Percentiles rank a stretch among this genome's conserved stretches.
Evolutionary conservation across 768 basidiomycete species (phyloP).

Genomic region (Russula earlei): DNA sequence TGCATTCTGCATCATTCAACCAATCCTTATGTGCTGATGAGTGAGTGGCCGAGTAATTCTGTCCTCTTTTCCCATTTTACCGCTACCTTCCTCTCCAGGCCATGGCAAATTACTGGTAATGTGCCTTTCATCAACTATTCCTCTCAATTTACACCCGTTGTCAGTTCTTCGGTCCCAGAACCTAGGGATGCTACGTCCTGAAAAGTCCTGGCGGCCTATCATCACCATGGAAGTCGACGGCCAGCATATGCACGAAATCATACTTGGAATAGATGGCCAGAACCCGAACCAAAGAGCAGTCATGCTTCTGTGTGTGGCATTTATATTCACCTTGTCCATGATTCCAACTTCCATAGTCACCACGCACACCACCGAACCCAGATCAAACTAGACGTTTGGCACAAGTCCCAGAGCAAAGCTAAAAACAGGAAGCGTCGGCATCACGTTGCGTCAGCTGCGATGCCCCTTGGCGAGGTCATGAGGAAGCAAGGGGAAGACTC

Average conservation of each 20-base stretch:
- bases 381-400: conserved; percentile 48
- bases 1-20: not conserved
- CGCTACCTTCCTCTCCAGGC: conserved; percentile 15
- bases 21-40: not conserved
- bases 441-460: conserved; percentile 42
- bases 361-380: conserved; percentile 32
- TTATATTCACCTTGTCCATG: not conserved
- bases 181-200: conserved; percentile 38
- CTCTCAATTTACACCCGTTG: not conserved
- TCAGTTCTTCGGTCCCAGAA: conserved; percentile 35
- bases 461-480: conserved; percentile 44
- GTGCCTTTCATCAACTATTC: not conserved
- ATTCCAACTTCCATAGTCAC: conserved; percentile 27
- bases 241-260: conserved; percentile 42
- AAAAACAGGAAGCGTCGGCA: conserved; percentile 48
- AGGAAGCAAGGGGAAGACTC: conserved; percentile 38
- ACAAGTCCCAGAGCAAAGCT: conserved; percentile 46
- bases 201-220: conserved; percentile 61
- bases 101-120: conserved; percentile 26
- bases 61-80: not conserved
- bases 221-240: conserved; percentile 47
- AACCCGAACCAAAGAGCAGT: conserved; percentile 52
- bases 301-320: conserved; percentile 42
- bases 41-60: not conserved
- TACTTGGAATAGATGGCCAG: conserved; percentile 60